These are phyloP conservation scores for Amesomyces nigricolor DNA, from an alignment of 2,329 filamentous ascomycete genomes.

Conservation along the genomic window DNA sequence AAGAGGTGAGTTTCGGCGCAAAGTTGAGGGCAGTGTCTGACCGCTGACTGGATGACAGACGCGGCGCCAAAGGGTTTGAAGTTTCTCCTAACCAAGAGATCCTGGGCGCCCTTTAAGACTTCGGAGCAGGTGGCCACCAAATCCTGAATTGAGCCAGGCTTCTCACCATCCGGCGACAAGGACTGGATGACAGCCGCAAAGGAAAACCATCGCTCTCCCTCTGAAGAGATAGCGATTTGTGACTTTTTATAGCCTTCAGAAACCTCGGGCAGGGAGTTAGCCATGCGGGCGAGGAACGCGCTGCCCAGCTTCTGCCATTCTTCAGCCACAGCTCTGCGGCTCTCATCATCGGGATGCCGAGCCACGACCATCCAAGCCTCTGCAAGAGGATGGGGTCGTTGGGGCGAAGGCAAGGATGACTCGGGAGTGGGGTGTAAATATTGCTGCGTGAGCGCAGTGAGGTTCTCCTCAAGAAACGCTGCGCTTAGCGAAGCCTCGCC, in stretches of 20 bases:
- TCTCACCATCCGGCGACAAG: constrained; percentile 29
- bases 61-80: constrained; percentile 55
- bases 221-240: constrained; percentile 61
- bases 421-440: constrained; percentile 46
- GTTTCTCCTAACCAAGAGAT: constrained; percentile 45
- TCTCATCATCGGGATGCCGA: constrained; percentile 35
- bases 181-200: constrained; percentile 43
- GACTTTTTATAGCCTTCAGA: constrained; percentile 71
- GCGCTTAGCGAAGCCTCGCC: constrained; percentile 38
- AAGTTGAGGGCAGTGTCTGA: constrained; percentile 38
- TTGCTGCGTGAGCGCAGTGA: constrained; percentile 51
- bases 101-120: constrained; percentile 34
- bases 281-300: constrained; percentile 60
- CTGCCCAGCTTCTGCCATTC: constrained; percentile 61
- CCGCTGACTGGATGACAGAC: constrained; percentile 38
- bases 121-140: constrained; percentile 29
- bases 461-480: constrained; percentile 42
- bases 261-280: constrained; percentile 72
- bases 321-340: constrained; percentile 45
- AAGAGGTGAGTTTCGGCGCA: constrained; percentile 35
- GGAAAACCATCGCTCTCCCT: constrained; percentile 63
- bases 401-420: constrained; percentile 34
- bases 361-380: constrained; percentile 44
- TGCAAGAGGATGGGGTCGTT: constrained; percentile 37
- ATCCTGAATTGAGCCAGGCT: background rate